These are phyloP conservation scores for Pichia sp. DNA, from an alignment of 1,139 yeast genomes.

Conservation along the genomic window DNA sequence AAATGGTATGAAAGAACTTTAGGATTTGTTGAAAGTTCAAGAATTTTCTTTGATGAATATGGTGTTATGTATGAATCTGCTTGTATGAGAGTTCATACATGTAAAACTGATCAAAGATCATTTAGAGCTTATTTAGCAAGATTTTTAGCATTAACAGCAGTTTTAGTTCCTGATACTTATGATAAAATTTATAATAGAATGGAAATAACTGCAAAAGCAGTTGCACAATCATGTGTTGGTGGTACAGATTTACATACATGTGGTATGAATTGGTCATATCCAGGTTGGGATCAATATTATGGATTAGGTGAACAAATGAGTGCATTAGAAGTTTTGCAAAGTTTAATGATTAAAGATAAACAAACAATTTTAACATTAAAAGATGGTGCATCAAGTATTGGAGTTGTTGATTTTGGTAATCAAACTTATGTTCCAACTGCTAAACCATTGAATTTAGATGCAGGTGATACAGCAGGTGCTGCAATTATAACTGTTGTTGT, in stretches of 20 bases:
- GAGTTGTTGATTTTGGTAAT: constrained; percentile 57
- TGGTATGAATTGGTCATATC: constrained; percentile 70
- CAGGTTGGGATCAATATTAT: constrained; percentile 69
- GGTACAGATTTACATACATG: constrained; percentile 88
- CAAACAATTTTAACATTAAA: constrained; percentile 53
- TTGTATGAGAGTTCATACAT: constrained; percentile 57
- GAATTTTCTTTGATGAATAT: constrained; percentile 48
- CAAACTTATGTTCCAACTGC: constrained; percentile 24
- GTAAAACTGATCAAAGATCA: constrained; percentile 86
- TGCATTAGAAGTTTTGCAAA: constrained; percentile 74
- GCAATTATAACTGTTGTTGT: constrained; percentile 75
- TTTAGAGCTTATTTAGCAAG: constrained; percentile 80
- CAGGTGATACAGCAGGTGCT: constrained; percentile 82
- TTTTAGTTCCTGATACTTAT: constrained; percentile 58
- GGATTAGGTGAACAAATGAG: constrained; percentile 96
- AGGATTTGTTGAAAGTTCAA: constrained; percentile 37
- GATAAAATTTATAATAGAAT: constrained; percentile 47
- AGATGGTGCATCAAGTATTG: constrained; percentile 56
- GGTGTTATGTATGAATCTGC: constrained; percentile 70
- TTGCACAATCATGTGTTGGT: constrained; percentile 78
- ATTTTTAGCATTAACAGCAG: constrained; percentile 68
- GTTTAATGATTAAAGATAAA: constrained; percentile 46
- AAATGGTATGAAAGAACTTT: constrained; percentile 61
- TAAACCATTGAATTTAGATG: constrained; percentile 40
- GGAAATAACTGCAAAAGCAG: constrained; percentile 64